Percentiles rank a stretch among this genome's conserved stretches.
Evolutionary conservation across 208 protist species (phyloP).

Genomic region (Acanthamoeba lenticulata): DNA sequence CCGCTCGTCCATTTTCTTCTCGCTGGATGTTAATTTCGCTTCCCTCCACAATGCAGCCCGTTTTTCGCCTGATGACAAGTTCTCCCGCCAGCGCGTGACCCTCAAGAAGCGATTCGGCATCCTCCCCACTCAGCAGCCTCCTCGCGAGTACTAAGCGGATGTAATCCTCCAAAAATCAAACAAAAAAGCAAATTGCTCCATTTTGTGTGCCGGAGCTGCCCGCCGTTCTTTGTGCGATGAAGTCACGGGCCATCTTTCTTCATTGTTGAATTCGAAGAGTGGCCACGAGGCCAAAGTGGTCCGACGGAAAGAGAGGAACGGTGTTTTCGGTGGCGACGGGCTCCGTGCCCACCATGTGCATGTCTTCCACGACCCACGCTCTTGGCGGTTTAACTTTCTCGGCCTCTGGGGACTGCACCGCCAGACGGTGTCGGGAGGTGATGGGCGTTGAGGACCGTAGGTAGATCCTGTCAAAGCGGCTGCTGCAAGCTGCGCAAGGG

Average conservation of each 20-base stretch:
- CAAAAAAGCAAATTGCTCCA: neutral
- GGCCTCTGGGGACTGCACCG: neutral
- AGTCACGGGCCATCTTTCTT: neutral
- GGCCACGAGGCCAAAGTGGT: neutral
- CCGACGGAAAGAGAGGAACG: neutral
- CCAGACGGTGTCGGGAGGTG: neutral
- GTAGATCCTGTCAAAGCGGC: constrained; percentile 39
- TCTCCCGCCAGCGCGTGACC: constrained; percentile 87
- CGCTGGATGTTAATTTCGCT: neutral
- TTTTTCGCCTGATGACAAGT: constrained; percentile 92
- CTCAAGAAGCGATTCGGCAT: constrained; percentile 90
- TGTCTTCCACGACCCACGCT: neutral
- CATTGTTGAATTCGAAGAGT: neutral
- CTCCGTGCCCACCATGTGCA: constrained; percentile 10
- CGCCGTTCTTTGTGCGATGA: too few relatives aligned
- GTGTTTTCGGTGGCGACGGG: neutral
- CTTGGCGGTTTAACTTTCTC: neutral
- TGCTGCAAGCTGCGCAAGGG: neutral
- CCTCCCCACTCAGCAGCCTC: constrained; percentile 87
- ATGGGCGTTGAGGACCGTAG: neutral
- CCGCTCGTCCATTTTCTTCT: neutral
- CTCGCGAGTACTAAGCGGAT: constrained; percentile 45
- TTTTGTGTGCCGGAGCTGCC: too few relatives aligned
- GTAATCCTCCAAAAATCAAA: neutral
- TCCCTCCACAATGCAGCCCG: constrained; percentile 85